These are phyloP conservation scores for Aspergillus sp. DNA, from an alignment of 2,329 filamentous ascomycete genomes.

Conservation along the genomic window DNA sequence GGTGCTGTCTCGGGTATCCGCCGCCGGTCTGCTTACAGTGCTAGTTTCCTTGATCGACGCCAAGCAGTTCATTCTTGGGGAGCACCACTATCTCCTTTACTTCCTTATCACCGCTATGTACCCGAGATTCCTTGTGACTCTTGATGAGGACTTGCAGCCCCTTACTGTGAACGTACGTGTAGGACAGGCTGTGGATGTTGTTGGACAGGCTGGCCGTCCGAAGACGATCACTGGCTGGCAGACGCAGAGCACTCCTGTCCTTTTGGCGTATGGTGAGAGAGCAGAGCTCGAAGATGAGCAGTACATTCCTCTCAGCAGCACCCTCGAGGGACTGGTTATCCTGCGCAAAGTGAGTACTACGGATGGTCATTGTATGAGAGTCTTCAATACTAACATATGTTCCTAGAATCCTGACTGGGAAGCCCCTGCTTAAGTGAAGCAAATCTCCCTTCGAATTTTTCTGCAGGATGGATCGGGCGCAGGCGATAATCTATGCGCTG, in stretches of 20 bases:
- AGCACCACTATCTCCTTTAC: slow-evolving; percentile 91
- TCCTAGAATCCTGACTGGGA: slow-evolving; percentile 47
- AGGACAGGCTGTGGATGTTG: slow-evolving; percentile 95
- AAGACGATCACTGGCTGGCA: slow-evolving; percentile 99
- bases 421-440: slow-evolving; percentile 32
- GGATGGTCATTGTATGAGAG: neutral
- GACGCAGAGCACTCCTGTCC: slow-evolving; percentile 96
- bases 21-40: slow-evolving; percentile 84
- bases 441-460: slow-evolving; percentile 18
- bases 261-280: slow-evolving; percentile 90
- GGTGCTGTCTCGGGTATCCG: slow-evolving; percentile 86
- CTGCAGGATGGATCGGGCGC: slow-evolving; percentile 17
- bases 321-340: slow-evolving; percentile 91
- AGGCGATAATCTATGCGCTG: slow-evolving; percentile 17
- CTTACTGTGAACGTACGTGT: slow-evolving; percentile 94
- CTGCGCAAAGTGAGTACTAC: slow-evolving; percentile 78
- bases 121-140: slow-evolving; percentile 90
- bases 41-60: slow-evolving; percentile 93
- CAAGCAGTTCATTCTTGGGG: slow-evolving; percentile 73
- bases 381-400: slow-evolving; percentile 20
- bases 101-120: slow-evolving; percentile 96
- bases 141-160: slow-evolving; percentile 91
- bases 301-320: slow-evolving; percentile 88
- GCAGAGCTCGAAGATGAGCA: slow-evolving; percentile 97
- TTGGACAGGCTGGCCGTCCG: slow-evolving; percentile 91